These are phyloP conservation scores for Cryphonectria nitschkei DNA, from an alignment of 2,329 filamentous ascomycete genomes.

Conservation along the genomic window DNA sequence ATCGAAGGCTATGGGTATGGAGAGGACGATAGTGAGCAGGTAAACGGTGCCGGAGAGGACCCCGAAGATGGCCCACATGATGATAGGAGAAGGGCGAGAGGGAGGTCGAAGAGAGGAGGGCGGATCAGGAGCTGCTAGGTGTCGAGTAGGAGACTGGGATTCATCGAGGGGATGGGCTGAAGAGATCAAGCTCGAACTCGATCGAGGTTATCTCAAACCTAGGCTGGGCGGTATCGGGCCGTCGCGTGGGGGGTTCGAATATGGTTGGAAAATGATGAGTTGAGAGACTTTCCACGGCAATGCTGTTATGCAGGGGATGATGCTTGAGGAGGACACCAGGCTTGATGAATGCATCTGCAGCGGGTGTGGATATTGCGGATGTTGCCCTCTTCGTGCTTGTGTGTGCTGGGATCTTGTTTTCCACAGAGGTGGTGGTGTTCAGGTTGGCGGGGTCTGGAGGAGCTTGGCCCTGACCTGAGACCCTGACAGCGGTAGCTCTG, in stretches of 20 bases:
- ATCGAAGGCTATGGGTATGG: constrained; percentile 96
- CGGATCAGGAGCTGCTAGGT: not conserved
- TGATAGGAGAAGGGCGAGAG: constrained; percentile 1
- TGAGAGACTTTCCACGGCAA: not conserved
- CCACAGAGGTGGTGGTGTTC: constrained; percentile 2
- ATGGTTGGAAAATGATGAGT: not conserved
- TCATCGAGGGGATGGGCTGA: constrained; percentile 3
- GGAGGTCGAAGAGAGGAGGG: constrained; percentile 27
- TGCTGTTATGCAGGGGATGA: not conserved
- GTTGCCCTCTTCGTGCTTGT: not conserved
- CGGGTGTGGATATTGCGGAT: not conserved
- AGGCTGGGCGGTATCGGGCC: constrained; percentile 9
- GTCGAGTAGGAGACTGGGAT: constrained; percentile 9
- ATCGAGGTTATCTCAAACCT: constrained; percentile 13
- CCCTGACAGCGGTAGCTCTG: constrained; percentile 1
- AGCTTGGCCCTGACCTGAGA: constrained; percentile 9
- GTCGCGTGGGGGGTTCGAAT: not conserved
- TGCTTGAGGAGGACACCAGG: constrained; percentile 12
- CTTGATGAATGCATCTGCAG: constrained; percentile 26
- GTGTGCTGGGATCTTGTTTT: constrained; percentile 3
- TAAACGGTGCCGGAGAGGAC: constrained; percentile 81
- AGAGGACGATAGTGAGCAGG: constrained; percentile 89
- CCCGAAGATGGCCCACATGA: constrained; percentile 82
- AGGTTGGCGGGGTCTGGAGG: constrained; percentile 9
- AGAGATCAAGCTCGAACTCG: not conserved